Evolutionary conservation across 768 basidiomycete species (phyloP), one percentile per base, ranked within the genome.

Genomic region (Leucocoprinus sp.): DNA sequence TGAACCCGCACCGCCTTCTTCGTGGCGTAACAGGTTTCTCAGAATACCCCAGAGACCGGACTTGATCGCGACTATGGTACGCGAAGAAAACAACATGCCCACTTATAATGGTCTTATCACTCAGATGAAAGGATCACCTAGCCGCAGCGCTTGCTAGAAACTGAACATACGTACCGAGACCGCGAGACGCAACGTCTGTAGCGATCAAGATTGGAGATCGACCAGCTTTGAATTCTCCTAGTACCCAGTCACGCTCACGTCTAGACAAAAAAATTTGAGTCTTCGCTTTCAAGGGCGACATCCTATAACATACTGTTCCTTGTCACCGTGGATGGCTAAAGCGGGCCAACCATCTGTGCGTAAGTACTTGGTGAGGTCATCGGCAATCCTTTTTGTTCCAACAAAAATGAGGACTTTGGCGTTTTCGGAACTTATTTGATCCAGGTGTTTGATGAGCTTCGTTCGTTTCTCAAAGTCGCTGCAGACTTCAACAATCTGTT

Each of bases 301-400:
- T 15, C 3, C 18, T 42, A 26, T 15, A 3, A 72, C 86, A 55
- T 61, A 93, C 88, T 96, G 92, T 71, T 93, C 93, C 68, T 99
- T 99, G 72, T 99, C 96, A 57, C 96, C 96, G 60, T 99, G 96
- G 58, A 99, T 99, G 43, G 96, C 95, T 28, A 99, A 72, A 11
- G 96, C 96, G n/a, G 96, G 96, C 96, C 96, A 99, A 11, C 96
- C 96, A 58, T 99, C 96, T 72, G 89, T 86, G 48, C 96, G 85
- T 48, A 99, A 74, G 58, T 92, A 93, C 66, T 97, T 98, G 15
- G 96, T 99, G 57, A 99, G 86, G 52, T 99, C 96, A 63, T 99
- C 96, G 41, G 96, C 96, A 48, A 95, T 90, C 37, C 95, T 78
- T 69, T 98, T 99, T 19, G 96, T 99, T 15, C 83, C 93, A 50